phyloP scores from a whole-genome alignment of 345 rosid genomes.

The Xanthoceras sorbifolium region DNA sequence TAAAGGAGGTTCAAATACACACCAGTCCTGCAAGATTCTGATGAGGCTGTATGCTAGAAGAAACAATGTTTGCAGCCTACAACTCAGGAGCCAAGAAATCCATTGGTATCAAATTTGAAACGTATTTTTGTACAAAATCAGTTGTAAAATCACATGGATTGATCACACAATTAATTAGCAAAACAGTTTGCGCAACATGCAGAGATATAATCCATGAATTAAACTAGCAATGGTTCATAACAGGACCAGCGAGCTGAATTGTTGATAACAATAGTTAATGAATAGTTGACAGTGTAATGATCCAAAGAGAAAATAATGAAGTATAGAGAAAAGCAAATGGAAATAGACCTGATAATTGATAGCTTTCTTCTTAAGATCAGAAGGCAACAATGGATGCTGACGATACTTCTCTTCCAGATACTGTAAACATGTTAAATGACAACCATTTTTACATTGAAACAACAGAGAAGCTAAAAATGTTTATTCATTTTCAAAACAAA shows the following conservation, averaged over 20 bases:
- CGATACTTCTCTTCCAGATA: conserved; percentile 89
- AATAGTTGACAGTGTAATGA: too few relatives aligned
- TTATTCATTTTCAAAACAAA: not conserved
- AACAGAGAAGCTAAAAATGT: not conserved
- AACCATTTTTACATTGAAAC: not conserved
- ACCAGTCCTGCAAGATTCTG: conserved; percentile 66
- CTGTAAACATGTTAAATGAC: conserved; percentile 29
- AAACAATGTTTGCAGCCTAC: conserved; percentile 75
- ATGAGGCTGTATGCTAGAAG: conserved; percentile 79
- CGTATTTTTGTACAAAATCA: too few relatives aligned
- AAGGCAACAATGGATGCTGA: conserved; percentile 63
- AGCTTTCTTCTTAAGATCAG: conserved; percentile 58
- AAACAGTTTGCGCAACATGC: too few relatives aligned
- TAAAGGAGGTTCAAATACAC: conserved; percentile 21
- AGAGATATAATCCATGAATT: too few relatives aligned
- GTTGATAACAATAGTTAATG: too few relatives aligned
- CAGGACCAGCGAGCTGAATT: too few relatives aligned
- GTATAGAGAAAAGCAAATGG: too few relatives aligned
- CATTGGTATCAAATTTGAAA: not conserved
- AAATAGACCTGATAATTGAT: conserved; percentile 66
- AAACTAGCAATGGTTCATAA: too few relatives aligned
- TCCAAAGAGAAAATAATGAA: too few relatives aligned
- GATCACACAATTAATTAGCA: too few relatives aligned
- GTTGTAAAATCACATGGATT: too few relatives aligned
- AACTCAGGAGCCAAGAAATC: conserved; percentile 1